Evolutionary conservation across 495 filamentous ascomycete species (phyloP).

Genomic region (Penicillium argentinense): DNA sequence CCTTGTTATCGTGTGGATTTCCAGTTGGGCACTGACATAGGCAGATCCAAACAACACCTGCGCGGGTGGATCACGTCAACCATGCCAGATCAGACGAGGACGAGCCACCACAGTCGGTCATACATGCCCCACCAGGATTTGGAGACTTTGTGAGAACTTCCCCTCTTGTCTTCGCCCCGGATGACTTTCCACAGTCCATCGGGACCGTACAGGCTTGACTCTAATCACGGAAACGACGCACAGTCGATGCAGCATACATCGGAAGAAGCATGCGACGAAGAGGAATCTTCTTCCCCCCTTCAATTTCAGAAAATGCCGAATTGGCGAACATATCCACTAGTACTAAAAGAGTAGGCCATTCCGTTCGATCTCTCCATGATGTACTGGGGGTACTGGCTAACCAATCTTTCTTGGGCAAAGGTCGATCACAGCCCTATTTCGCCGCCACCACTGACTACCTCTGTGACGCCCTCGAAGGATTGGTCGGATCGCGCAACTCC

Average conservation of each 20-base stretch:
- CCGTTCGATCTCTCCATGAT: too few relatives aligned
- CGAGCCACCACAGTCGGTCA: slow-evolving; percentile 73
- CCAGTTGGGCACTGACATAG: slow-evolving; percentile 25
- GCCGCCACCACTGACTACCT: slow-evolving; percentile 68
- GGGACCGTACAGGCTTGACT: too few relatives aligned
- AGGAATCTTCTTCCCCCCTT: slow-evolving; percentile 7
- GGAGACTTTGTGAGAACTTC: slow-evolving; percentile 66
- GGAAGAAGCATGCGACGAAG: slow-evolving; percentile 10
- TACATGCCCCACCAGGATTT: slow-evolving; percentile 82
- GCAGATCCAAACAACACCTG: slow-evolving; percentile 63
- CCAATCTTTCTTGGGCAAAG: not conserved
- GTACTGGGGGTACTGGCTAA: not conserved
- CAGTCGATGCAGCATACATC: not conserved
- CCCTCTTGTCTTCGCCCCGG: not conserved
- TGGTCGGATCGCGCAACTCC: slow-evolving; percentile 73
- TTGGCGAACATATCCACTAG: not conserved
- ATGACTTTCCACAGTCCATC: not conserved
- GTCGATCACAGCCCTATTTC: slow-evolving; percentile 47
- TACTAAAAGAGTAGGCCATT: slow-evolving; percentile 19
- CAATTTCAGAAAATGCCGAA: not conserved
- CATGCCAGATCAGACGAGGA: slow-evolving; percentile 63
- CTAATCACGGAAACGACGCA: not conserved
- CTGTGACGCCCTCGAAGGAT: slow-evolving; percentile 61
- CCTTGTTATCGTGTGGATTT: not conserved
- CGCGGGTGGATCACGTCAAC: slow-evolving; percentile 52